Conservation (phyloP, 164 flowering plant genomes). For the Cinnamomum chago region DNA sequence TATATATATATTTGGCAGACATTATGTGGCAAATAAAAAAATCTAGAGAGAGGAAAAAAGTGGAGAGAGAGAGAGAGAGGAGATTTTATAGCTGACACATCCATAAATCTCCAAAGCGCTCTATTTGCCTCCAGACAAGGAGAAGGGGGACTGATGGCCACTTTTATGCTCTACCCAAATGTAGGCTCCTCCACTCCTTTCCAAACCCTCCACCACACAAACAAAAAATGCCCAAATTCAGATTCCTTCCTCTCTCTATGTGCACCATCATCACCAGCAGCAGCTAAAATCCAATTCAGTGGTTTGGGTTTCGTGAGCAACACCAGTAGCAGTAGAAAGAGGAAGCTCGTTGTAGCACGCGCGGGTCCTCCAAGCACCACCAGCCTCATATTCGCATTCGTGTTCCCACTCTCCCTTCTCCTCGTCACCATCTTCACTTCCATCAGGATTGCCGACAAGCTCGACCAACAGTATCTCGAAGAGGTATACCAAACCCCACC, state of each 20-base stretch:
- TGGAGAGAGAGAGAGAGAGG: too few relatives aligned
- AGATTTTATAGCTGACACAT: too few relatives aligned
- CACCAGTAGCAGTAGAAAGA: slow-evolving; percentile 5
- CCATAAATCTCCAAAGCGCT: too few relatives aligned
- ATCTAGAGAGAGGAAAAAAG: too few relatives aligned
- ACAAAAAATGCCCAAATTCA: background rate
- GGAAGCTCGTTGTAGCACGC: slow-evolving; percentile 12
- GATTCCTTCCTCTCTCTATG: background rate
- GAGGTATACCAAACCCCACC: slow-evolving; percentile 42
- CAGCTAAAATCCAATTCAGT: background rate
- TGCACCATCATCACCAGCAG: background rate
- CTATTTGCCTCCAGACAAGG: too few relatives aligned
- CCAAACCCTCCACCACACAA: background rate
- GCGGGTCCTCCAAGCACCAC: slow-evolving; percentile 21
- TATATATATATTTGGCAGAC: too few relatives aligned
- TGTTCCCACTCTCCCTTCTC: slow-evolving; percentile 70
- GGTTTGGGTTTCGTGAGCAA: background rate
- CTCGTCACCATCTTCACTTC: slow-evolving; percentile 64
- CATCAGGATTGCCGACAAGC: slow-evolving; percentile 64
- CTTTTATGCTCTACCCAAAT: background rate
- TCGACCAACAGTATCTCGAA: slow-evolving; percentile 66
- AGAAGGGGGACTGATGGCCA: background rate
- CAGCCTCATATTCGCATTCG: slow-evolving; percentile 55
- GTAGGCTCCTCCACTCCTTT: background rate
- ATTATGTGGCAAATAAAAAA: too few relatives aligned